Evolutionary conservation across 805 yeast genomes (phyloP), one percentile per base, ranked within the genome.

Genomic region (Pichia cabralensis): DNA sequence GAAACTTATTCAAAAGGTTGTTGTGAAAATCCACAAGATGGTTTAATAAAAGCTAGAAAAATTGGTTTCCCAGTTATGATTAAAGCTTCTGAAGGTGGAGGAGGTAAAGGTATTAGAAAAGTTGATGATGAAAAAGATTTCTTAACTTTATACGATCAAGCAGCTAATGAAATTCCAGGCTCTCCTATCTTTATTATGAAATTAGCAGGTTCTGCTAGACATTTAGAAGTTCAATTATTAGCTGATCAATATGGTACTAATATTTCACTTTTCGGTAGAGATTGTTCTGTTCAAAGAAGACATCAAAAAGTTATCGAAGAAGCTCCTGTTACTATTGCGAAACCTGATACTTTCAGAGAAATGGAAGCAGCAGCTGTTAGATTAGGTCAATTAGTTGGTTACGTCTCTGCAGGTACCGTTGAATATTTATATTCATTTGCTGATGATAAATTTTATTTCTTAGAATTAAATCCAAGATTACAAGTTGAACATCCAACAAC

Each of bases 401-500:
- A 92, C 54, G 99, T 92, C 22, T 84, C 96, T 42, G 97, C 99
- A 19, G 99, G 99, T 73, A 92, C 99, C 30, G 97, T 92, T 36
- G 99, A 92, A 64, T 92, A 92, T 64, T 70, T 92, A 49, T 92
- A 92, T 59, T 85, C 96, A 19, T 92, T 86, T 58, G 74, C 82
- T 38, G 96, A 92, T 42, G 88, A 89, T 61, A 85, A 88, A 58
- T 92, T 89, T 58, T 92, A 88, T 70, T 92, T 92, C 62, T 70
- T 92, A 58, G 99, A 92, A 65, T 73, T 92, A 58, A 92, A 92
- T 60, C 98, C 99, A 52, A 83, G 99, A 71, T 71, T 92, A 60
- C 99, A 92, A 69, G 99, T 92, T 40, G 99, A 92, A 71, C 99
- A 92, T 71, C 99, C 99, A 53, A 92, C 98, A 29, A 92, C 98